A percentile compares a stretch with the other conserved stretches of the same genome.
phyloP scores from a whole-genome alignment of 306 rosid species.

The Vigna trinervia region DNA sequence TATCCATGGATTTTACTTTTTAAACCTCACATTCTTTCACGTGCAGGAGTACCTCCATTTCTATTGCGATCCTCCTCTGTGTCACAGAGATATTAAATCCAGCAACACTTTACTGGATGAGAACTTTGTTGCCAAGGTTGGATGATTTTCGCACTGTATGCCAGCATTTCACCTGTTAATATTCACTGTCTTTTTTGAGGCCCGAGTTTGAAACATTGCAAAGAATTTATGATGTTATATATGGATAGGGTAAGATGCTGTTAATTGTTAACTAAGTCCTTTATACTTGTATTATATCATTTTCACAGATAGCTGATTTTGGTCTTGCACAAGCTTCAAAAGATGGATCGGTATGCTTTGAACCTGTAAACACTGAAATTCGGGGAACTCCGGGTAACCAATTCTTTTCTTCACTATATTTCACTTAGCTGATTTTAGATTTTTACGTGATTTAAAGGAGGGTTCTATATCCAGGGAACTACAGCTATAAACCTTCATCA shows the following conservation, averaged over 20 bases:
- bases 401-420: constrained; percentile 34
- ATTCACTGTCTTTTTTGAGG: neutral
- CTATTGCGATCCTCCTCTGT: constrained; percentile 96
- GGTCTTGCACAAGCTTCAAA: constrained; percentile 97
- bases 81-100: constrained; percentile 95
- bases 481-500: constrained; percentile 48
- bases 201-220: constrained; percentile 24
- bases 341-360: constrained; percentile 84
- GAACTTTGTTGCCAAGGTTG: constrained; percentile 92
- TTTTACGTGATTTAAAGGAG: constrained; percentile 31
- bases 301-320: constrained; percentile 91
- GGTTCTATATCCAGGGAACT: constrained; percentile 53
- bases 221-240: constrained; percentile 11
- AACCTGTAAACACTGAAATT: constrained; percentile 81
- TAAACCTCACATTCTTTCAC: constrained; percentile 38
- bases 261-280: neutral
- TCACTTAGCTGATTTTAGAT: constrained; percentile 23
- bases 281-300: constrained; percentile 9
- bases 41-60: constrained; percentile 98
- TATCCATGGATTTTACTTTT: constrained; percentile 13
- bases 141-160: constrained; percentile 33
- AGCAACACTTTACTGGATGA: constrained; percentile 93
- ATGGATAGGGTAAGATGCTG: constrained; percentile 37
- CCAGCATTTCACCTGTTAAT: constrained; percentile 36
- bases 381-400: constrained; percentile 90